A percentile compares a stretch with the other conserved stretches of the same genome.
phyloP scores from a whole-genome alignment of 106 monocot genomes.

The Dioscorea alata region DNA sequence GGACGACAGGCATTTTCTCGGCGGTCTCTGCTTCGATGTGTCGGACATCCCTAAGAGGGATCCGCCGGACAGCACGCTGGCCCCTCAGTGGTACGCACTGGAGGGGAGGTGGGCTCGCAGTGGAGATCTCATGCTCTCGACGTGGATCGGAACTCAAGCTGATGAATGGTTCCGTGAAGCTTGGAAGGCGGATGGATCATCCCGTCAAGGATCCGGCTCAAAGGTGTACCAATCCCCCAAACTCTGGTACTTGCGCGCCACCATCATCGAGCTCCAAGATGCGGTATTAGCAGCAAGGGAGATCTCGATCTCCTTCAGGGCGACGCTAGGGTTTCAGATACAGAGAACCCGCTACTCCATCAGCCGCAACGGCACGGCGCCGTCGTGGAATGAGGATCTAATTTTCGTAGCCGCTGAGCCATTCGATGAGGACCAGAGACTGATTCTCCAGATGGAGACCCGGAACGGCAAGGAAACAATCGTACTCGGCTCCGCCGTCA shows the following conservation, averaged over 20 bases:
- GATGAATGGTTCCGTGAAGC: constrained; percentile 69
- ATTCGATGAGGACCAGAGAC: constrained; percentile 44
- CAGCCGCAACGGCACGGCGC: constrained; percentile 40
- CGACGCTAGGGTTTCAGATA: constrained; percentile 54
- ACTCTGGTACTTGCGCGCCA: constrained; percentile 84
- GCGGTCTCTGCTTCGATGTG: constrained; percentile 76
- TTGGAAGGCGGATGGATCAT: constrained; percentile 45
- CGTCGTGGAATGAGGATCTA: constrained; percentile 84
- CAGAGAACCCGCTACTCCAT: constrained; percentile 36
- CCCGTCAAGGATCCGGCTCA: constrained; percentile 25
- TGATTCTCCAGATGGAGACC: constrained; percentile 47
- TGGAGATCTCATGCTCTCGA: constrained; percentile 82
- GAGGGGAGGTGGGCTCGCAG: constrained; percentile 39
- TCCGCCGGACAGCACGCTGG: constrained; percentile 70
- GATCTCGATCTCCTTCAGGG: constrained; percentile 36
- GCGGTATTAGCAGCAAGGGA: constrained; percentile 18
- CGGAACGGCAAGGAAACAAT: constrained; percentile 45
- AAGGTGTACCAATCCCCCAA: constrained; percentile 89
- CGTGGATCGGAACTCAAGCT: constrained; percentile 89
- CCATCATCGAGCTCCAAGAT: constrained; percentile 71
- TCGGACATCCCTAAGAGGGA: constrained; percentile 58
- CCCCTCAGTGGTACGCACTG: constrained; percentile 88
- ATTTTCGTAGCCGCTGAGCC: constrained; percentile 80
- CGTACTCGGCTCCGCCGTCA: constrained; percentile 35
- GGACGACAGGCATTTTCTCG: constrained; percentile 50